Evolutionary conservation across 1,284 basidiomycete species (phyloP).

Genomic region (Porodaedalea pini): DNA sequence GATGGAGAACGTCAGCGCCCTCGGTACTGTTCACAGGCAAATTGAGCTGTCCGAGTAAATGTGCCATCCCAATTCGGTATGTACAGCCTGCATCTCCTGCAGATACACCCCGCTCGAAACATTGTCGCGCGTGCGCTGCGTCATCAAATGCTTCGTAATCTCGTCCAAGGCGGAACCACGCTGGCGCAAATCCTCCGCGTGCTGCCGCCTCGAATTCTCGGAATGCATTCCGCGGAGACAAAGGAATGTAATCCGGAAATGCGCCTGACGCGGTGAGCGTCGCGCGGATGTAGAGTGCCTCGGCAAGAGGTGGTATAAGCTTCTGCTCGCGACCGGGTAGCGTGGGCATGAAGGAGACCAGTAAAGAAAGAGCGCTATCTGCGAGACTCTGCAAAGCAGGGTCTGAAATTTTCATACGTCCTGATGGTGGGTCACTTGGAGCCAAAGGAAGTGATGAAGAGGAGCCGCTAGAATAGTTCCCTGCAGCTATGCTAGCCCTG

Average conservation of each 20-base stretch:
- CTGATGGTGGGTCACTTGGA: slow-evolving; percentile 31
- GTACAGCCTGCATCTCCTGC: slow-evolving; percentile 69
- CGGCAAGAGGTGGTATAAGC: slow-evolving; percentile 38
- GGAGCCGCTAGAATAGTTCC: slow-evolving; percentile 28
- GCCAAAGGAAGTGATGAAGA: slow-evolving; percentile 22
- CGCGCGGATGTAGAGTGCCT: slow-evolving; percentile 70
- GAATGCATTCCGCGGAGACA: slow-evolving; percentile 78
- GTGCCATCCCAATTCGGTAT: slow-evolving; percentile 88
- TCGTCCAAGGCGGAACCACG: slow-evolving; percentile 87
- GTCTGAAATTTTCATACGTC: slow-evolving; percentile 57
- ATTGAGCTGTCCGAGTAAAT: slow-evolving; percentile 83
- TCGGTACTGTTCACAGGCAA: slow-evolving; percentile 49
- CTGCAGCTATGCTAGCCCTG: slow-evolving; percentile 37
- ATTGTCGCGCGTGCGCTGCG: slow-evolving; percentile 64
- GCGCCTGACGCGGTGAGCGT: slow-evolving; percentile 68
- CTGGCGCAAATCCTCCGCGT: slow-evolving; percentile 62
- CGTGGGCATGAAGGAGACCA: slow-evolving; percentile 45
- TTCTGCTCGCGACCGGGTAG: slow-evolving; percentile 25
- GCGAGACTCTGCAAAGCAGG: slow-evolving; percentile 58
- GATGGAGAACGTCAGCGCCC: slow-evolving; percentile 66
- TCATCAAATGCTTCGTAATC: slow-evolving; percentile 91
- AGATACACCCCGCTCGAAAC: slow-evolving; percentile 78
- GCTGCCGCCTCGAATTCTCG: slow-evolving; percentile 83
- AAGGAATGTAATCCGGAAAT: slow-evolving; percentile 55
- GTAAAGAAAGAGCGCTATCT: slow-evolving; percentile 60